A percentile compares a stretch with the other conserved stretches of the same genome.
Conservation (phyloP, 768 basidiomycete genomes). For the Boletus sp. region DNA sequence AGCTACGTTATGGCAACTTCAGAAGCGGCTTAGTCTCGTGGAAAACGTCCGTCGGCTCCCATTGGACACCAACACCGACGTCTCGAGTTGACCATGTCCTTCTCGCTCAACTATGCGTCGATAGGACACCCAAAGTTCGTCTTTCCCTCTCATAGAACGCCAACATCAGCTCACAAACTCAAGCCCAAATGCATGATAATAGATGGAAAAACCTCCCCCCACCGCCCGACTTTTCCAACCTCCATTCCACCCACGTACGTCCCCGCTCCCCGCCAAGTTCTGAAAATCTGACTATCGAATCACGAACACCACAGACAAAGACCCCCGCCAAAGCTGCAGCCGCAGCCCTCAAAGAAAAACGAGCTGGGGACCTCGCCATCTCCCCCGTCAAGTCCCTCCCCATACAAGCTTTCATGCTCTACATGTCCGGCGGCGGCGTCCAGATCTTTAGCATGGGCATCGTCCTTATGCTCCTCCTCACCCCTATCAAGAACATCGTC, state of each 20-base stretch:
- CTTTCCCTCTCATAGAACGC: neutral
- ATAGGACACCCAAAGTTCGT: slow-evolving; percentile 29
- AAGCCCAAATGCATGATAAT: no score
- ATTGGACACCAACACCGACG: no score
- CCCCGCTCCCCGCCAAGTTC: neutral
- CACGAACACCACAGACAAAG: slow-evolving; percentile 38
- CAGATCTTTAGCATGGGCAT: slow-evolving; percentile 98
- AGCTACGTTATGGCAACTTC: no score
- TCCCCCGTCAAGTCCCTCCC: slow-evolving; percentile 87
- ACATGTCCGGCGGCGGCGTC: slow-evolving; percentile 97
- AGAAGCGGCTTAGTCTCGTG: no score
- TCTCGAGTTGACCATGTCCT: slow-evolving; percentile 17
- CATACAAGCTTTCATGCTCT: slow-evolving; percentile 98
- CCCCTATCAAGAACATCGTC: slow-evolving; percentile 80
- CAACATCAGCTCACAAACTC: neutral
- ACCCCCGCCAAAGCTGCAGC: slow-evolving; percentile 36
- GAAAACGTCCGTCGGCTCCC: no score
- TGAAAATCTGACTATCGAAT: no score
- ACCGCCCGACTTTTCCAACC: slow-evolving; percentile 30
- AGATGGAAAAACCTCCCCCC: slow-evolving; percentile 61
- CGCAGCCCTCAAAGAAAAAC: slow-evolving; percentile 59
- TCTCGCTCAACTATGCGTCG: slow-evolving; percentile 30
- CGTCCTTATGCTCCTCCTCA: slow-evolving; percentile 86
- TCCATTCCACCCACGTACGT: slow-evolving; percentile 28
- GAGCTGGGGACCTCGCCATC: slow-evolving; percentile 84